phyloP scores from a whole-genome alignment of 495 filamentous ascomycete species.

The Aspergillus mulundensis region DNA sequence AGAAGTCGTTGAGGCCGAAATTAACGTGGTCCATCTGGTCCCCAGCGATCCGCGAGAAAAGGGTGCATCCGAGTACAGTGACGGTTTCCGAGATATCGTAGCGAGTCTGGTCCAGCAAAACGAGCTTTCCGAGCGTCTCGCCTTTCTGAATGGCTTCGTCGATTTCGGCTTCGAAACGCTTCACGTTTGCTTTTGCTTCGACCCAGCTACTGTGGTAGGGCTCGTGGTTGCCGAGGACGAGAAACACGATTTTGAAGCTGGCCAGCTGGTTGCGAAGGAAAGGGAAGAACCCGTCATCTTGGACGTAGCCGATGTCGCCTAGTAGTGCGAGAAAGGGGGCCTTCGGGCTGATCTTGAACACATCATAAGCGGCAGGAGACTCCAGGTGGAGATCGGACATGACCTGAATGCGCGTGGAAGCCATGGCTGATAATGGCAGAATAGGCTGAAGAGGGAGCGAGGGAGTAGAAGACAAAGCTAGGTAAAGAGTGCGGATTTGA shows the following conservation, averaged over 20 bases:
- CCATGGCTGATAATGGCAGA: too few species aligned
- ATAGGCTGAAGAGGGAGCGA: too few species aligned
- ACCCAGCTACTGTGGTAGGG: constrained; percentile 30
- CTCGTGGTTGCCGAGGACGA: constrained; percentile 51
- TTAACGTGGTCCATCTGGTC: constrained; percentile 25
- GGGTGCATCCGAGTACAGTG: constrained; percentile 46
- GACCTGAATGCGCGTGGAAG: constrained; percentile 33
- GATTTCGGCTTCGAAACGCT: not conserved
- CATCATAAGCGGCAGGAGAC: constrained; percentile 36
- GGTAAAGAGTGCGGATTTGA: too few species aligned
- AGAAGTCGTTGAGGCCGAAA: constrained; percentile 41
- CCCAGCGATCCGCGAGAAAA: constrained; percentile 37
- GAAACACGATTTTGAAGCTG: constrained; percentile 38
- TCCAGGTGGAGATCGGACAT: constrained; percentile 55
- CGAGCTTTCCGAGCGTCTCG: constrained; percentile 27
- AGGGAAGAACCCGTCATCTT: constrained; percentile 28
- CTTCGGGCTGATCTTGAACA: constrained; percentile 36
- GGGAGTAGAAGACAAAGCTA: too few species aligned
- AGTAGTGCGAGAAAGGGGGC: constrained; percentile 48
- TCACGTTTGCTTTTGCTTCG: constrained; percentile 26
- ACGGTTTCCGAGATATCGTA: constrained; percentile 28
- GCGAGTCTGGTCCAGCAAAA: constrained; percentile 39
- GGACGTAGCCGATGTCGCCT: constrained; percentile 48
- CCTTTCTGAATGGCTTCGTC: not conserved
- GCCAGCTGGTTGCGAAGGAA: constrained; percentile 39